These are phyloP conservation scores for Globisporangium echinulatum DNA, from an alignment of 352 stramenopile genomes.

Conservation along the genomic window DNA sequence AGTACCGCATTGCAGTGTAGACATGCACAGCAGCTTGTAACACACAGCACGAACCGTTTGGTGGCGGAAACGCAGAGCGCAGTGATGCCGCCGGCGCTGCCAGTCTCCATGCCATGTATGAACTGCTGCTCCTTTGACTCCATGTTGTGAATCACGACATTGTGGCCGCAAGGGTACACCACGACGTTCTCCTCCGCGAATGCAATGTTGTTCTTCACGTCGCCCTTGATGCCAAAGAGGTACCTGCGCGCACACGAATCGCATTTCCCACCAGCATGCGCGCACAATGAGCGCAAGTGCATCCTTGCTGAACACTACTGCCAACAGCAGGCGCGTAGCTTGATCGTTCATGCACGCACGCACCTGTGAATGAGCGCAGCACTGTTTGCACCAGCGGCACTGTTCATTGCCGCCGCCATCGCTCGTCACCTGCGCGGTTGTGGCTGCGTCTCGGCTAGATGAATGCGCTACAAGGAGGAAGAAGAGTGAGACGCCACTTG, in stretches of 20 bases:
- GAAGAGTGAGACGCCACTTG: not conserved
- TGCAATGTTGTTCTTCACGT: conserved; percentile 75
- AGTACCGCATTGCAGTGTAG: not conserved
- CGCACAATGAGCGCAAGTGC: not conserved
- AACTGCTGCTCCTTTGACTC: conserved; percentile 89
- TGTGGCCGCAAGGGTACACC: conserved; percentile 85
- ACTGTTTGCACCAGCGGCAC: conserved; percentile 14
- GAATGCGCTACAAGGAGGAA: not conserved
- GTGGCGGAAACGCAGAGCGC: conserved; percentile 75
- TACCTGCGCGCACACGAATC: conserved; percentile 25
- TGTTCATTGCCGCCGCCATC: conserved; percentile 4
- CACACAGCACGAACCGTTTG: conserved; percentile 32
- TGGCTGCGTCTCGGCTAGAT: not conserved
- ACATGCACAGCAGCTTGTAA: not conserved
- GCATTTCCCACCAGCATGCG: not conserved
- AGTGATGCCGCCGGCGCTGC: conserved; percentile 74
- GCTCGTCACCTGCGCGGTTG: not conserved
- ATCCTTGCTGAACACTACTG: not conserved
- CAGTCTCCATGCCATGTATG: conserved; percentile 77
- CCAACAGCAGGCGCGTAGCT: no score
- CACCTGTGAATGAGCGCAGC: conserved; percentile 44
- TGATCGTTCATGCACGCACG: not conserved
- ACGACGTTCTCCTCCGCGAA: conserved; percentile 85
- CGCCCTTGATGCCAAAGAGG: conserved; percentile 81
- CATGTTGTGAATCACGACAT: conserved; percentile 85